A percentile compares a stretch with the other conserved stretches of the same genome.
Conservation (phyloP, 176 grass and related monocot genomes). For the Oryza officinalis region DNA sequence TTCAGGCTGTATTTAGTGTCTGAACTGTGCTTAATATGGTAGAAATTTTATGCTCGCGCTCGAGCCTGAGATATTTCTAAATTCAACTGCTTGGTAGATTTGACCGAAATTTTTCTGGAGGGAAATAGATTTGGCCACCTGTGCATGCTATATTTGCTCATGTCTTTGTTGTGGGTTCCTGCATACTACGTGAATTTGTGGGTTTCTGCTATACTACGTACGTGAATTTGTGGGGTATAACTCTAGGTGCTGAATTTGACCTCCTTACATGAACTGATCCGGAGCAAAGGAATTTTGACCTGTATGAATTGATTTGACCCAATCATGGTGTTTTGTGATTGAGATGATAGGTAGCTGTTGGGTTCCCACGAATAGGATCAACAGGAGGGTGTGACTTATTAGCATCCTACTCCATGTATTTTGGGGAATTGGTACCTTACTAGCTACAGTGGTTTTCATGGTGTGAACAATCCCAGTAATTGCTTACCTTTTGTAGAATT, state of each 20-base stretch:
- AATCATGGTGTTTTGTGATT: constrained; percentile 31
- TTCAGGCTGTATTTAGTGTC: neutral
- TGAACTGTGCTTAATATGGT: constrained; percentile 14
- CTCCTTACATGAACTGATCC: constrained; percentile 12
- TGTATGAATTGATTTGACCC: constrained; percentile 19
- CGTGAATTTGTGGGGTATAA: neutral
- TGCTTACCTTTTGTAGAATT: constrained; percentile 28
- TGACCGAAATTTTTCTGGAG: constrained; percentile 10
- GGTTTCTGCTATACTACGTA: constrained; percentile 5
- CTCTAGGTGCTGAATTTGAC: constrained; percentile 23
- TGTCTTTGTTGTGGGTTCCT: neutral
- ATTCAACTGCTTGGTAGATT: constrained; percentile 26
- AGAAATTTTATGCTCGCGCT: neutral
- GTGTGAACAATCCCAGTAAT: constrained; percentile 33
- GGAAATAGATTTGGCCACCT: constrained; percentile 38
- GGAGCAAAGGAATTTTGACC: constrained; percentile 28
- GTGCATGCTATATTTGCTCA: neutral
- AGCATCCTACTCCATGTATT: neutral
- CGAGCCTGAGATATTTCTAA: constrained; percentile 18
- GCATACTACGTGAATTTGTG: constrained; percentile 11
- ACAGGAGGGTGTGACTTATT: constrained; percentile 34
- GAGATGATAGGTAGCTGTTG: constrained; percentile 36
- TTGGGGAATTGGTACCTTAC: neutral
- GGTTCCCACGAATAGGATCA: constrained; percentile 17
- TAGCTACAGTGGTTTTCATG: constrained; percentile 13